These are phyloP conservation scores for Raphanus hybrid DNA, from an alignment of 441 rosid species.

Conservation along the genomic window DNA sequence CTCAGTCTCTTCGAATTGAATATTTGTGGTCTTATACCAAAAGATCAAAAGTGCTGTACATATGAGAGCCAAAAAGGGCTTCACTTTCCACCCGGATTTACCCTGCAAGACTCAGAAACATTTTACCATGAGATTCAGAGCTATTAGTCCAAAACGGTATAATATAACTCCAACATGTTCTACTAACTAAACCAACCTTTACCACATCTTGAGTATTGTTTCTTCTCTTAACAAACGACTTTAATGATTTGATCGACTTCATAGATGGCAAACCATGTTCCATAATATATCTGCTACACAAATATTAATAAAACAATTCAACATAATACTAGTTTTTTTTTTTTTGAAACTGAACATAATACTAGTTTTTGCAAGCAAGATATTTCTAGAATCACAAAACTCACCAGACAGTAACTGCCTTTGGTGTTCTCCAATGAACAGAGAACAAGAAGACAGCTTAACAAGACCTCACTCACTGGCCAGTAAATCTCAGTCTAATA, in stretches of 20 bases:
- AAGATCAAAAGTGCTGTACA: constrained; percentile 76
- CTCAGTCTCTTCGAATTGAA: constrained; percentile 80
- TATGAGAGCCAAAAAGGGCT: constrained; percentile 72
- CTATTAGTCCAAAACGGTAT: background rate
- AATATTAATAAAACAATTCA: background rate
- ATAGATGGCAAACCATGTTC: constrained; percentile 58
- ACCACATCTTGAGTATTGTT: constrained; percentile 73
- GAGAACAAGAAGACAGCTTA: constrained; percentile 30
- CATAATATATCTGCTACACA: constrained; percentile 26
- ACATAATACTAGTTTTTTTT: no score
- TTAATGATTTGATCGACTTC: constrained; percentile 74
- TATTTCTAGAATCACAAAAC: constrained; percentile 8
- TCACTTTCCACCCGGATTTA: constrained; percentile 74
- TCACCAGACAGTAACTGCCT: constrained; percentile 22
- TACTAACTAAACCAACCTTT: constrained; percentile 23
- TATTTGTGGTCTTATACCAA: constrained; percentile 80
- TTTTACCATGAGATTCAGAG: constrained; percentile 8
- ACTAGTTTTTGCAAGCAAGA: background rate
- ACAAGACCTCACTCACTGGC: constrained; percentile 13
- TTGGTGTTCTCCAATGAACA: constrained; percentile 26
- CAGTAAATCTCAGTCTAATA: background rate
- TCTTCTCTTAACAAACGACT: constrained; percentile 56
- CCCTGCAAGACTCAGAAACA: constrained; percentile 50
- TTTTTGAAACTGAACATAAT: no score
- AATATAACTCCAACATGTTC: background rate